Conservation (phyloP, 805 yeast species). For the Sugiyamaella valdiviana region DNA sequence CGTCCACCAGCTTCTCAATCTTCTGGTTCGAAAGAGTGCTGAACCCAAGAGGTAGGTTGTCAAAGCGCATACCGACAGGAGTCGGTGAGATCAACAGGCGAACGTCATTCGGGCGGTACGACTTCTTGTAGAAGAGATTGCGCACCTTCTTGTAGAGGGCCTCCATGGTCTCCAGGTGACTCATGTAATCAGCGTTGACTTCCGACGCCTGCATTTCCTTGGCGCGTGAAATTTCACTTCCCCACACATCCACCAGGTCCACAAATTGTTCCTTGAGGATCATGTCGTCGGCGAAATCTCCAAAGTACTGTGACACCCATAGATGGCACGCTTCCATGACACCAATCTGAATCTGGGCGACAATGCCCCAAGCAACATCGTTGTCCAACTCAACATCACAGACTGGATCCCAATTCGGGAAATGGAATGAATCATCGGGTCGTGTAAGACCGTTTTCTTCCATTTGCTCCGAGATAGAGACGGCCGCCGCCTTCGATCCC, state of each 20-base stretch:
- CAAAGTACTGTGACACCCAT: conserved; percentile 65
- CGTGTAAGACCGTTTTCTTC: conserved; percentile 20
- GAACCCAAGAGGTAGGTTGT: conserved; percentile 17
- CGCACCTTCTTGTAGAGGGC: conserved; percentile 58
- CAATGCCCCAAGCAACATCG: conserved; percentile 56
- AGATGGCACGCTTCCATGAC: conserved; percentile 68
- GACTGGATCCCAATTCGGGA: conserved; percentile 25
- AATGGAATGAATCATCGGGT: conserved; percentile 12
- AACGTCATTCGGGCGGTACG: conserved; percentile 30
- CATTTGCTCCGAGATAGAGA: conserved; percentile 38
- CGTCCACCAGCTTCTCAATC: conserved; percentile 56
- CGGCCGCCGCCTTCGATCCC: conserved; percentile 59
- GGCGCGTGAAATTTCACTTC: conserved; percentile 49
- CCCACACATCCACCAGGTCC: conserved; percentile 59
- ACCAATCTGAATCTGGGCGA: conserved; percentile 75
- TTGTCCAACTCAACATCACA: conserved; percentile 31
- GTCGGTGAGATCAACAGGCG: conserved; percentile 20
- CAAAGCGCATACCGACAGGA: conserved; percentile 20
- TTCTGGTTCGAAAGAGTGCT: conserved; percentile 7
- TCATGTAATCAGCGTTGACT: conserved; percentile 18
- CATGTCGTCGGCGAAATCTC: conserved; percentile 67
- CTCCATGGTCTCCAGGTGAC: conserved; percentile 26
- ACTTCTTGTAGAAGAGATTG: conserved; percentile 43
- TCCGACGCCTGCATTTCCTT: conserved; percentile 10
- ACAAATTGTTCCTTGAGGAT: conserved; percentile 53